A percentile compares a stretch with the other conserved stretches of the same genome.
phyloP scores from a whole-genome alignment of 352 stramenopile species.

The Hyaloperonospora arabidopsidis region DNA sequence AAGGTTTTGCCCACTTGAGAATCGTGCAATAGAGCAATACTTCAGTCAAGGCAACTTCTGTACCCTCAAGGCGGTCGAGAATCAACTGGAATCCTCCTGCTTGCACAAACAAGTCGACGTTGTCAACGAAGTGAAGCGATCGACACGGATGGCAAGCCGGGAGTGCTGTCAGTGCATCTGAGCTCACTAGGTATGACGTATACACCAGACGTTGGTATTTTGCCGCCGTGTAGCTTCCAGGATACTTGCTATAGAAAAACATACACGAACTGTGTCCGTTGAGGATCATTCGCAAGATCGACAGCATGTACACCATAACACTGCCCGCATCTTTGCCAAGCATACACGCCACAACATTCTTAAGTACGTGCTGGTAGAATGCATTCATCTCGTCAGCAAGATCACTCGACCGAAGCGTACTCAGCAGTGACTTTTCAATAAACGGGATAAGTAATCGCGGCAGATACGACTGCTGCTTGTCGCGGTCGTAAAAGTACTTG shows the following conservation, averaged over 20 bases:
- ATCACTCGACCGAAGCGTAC: constrained; percentile 58
- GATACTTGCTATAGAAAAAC: constrained; percentile 84
- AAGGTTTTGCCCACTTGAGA: constrained; percentile 68
- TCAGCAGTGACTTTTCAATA: constrained; percentile 68
- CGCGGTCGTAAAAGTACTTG: constrained; percentile 53
- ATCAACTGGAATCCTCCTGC: constrained; percentile 69
- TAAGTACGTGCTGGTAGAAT: constrained; percentile 75
- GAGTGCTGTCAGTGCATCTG: constrained; percentile 45
- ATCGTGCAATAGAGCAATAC: constrained; percentile 62
- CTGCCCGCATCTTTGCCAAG: constrained; percentile 33
- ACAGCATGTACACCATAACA: constrained; percentile 43
- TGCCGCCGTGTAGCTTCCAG: constrained; percentile 41
- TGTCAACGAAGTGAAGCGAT: constrained; percentile 79
- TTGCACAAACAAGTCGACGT: constrained; percentile 80
- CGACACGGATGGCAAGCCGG: constrained; percentile 62
- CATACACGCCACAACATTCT: constrained; percentile 66
- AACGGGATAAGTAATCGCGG: constrained; percentile 51
- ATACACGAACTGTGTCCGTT: constrained; percentile 70
- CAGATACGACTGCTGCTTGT: constrained; percentile 46
- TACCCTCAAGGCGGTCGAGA: constrained; percentile 43
- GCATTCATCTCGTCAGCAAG: constrained; percentile 66
- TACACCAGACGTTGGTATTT: constrained; percentile 69
- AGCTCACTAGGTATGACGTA: constrained; percentile 59
- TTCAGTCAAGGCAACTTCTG: constrained; percentile 45
- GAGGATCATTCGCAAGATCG: constrained; percentile 66